Base-by-base conservation (phyloP, 2,329 filamentous ascomycete species). In the Samsoniella hepiali region DNA sequence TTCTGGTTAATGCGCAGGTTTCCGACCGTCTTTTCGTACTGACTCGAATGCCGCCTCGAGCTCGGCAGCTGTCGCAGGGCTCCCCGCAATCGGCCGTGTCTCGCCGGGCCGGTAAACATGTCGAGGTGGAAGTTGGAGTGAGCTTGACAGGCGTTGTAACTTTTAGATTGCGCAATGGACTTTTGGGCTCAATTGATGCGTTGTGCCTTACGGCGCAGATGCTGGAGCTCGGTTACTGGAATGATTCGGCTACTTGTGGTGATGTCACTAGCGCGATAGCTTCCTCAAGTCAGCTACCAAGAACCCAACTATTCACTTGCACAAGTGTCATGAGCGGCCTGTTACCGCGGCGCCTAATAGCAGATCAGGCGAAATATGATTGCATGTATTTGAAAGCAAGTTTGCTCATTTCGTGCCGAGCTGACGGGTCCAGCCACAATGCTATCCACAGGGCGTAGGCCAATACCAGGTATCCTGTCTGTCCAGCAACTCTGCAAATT, bases 21-120 rank as follows among this genome's bases (percentile, higher is more conserved):
- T 2, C 58, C 40, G 22, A 76, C 73, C 4, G 75, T 76, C 45
- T 63, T 57, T 13, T 72, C 71, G 44, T 75, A 72, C 32, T 51
- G 36, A 58, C 58, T 62, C 10, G 51, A 51, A n/a, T 53, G 49
- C 42, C 63, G 53, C 47, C 53, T 32, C 22, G 57, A 57, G 22
- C 56, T 44, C 32, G 50, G 51, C 29, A 50, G 32, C 44, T 32
- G 47, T 27, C 27, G 54, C 22, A 53, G 38, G 17, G 55, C 47
- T 58, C 31, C 47, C 47, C 55, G 55, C 55, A 53, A 27, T 17
- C 7, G 36, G 38, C 54, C 27, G 15, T 38, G 45, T 47, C 55
- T 54, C 51, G 44, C 29, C 11, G 49, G 40, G 55, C 45, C 22
- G 27, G 55, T 38, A 54, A 63, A 32, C 62, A 63, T 63, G n/a